phyloP scores from a whole-genome alignment of 345 rosid species.

The Garcia nutans region DNA sequence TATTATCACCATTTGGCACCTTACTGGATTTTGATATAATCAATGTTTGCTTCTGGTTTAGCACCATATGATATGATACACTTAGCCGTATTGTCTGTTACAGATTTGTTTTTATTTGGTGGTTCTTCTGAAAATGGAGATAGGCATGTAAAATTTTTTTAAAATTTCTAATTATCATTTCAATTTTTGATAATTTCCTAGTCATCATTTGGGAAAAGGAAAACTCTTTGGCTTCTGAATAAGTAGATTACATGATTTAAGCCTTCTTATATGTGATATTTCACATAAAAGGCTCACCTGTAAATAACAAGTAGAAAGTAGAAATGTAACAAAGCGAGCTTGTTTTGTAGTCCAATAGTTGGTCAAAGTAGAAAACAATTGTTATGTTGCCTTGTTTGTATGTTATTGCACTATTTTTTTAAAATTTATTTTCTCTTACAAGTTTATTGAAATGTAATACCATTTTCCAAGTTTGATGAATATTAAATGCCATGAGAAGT shows the following conservation, averaged over 20 bases:
- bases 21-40: neutral
- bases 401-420: neutral
- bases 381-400: neutral
- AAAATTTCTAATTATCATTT: neutral
- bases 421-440: neutral
- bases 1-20: neutral
- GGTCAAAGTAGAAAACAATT: neutral
- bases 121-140: neutral
- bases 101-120: no score
- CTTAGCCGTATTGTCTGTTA: neutral
- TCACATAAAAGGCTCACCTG: neutral
- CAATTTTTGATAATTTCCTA: neutral
- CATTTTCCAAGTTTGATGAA: conserved; percentile 48
- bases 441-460: neutral
- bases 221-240: no score
- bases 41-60: neutral
- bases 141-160: neutral
- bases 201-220: no score
- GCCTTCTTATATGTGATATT: neutral
- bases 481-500: conserved; percentile 70
- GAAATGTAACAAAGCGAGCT: neutral
- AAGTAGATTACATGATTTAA: neutral
- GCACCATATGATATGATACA: no score
- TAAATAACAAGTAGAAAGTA: no score
- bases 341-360: neutral